phyloP scores from a whole-genome alignment of 2,329 filamentous ascomycete species.

The Leptographium wingfieldii region DNA sequence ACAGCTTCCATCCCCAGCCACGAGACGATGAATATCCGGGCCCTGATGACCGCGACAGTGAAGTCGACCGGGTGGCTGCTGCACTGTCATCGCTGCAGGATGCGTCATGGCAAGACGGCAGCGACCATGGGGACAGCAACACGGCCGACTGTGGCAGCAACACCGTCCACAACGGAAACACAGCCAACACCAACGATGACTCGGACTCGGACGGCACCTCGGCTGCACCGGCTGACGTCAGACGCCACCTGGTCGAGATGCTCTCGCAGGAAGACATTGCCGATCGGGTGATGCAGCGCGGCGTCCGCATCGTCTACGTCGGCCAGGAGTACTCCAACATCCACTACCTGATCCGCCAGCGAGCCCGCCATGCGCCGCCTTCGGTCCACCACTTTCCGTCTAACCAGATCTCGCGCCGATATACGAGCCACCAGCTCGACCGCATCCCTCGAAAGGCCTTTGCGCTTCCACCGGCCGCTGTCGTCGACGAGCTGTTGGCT shows the following conservation, averaged over 20 bases:
- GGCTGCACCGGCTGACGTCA: constrained; percentile 1
- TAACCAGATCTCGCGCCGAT: constrained; percentile 23
- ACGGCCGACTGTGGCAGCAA: background rate
- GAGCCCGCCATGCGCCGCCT: constrained; percentile 16
- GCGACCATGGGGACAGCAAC: too few relatives aligned
- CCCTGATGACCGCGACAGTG: background rate
- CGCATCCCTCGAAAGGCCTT: constrained; percentile 34
- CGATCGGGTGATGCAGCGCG: constrained; percentile 8
- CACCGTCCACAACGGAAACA: too few relatives aligned
- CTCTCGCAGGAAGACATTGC: constrained; percentile 9
- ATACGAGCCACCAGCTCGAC: constrained; percentile 27
- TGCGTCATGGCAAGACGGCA: too few relatives aligned
- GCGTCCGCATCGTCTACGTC: constrained; percentile 32
- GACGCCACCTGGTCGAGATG: constrained; percentile 9
- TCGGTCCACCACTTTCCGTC: constrained; percentile 19
- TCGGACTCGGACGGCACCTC: background rate
- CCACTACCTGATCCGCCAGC: constrained; percentile 40
- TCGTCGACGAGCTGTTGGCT: constrained; percentile 35
- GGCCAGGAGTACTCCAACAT: constrained; percentile 43
- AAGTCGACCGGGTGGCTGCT: constrained; percentile 7
- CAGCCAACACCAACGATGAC: background rate
- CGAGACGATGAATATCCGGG: background rate
- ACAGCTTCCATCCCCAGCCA: background rate
- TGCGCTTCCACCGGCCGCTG: constrained; percentile 30
- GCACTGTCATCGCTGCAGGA: constrained; percentile 5